Conservation (phyloP, 495 filamentous ascomycete genomes). For the Penicillium bialowiezense region DNA sequence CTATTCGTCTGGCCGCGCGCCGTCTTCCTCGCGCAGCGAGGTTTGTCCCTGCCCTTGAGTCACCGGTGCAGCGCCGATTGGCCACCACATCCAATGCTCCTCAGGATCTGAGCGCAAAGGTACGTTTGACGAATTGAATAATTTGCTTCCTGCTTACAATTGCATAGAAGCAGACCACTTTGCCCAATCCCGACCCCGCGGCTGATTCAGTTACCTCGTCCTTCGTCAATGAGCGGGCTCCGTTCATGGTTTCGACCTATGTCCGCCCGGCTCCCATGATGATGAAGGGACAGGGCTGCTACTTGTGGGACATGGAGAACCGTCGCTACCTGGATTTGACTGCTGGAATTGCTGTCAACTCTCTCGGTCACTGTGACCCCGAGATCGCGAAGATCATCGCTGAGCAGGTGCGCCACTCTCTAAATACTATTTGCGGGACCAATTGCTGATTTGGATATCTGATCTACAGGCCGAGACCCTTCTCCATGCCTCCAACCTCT, state of each 20-base stretch:
- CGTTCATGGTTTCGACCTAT: conserved; percentile 94
- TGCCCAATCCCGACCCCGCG: conserved; percentile 76
- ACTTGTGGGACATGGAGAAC: conserved; percentile 87
- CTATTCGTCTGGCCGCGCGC: conserved; percentile 38
- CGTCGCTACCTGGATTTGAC: conserved; percentile 90
- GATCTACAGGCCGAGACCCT: conserved; percentile 62
- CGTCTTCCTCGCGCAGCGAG: conserved; percentile 35
- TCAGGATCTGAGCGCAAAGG: conserved; percentile 26
- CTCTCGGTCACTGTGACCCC: conserved; percentile 82
- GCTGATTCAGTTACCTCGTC: conserved; percentile 72
- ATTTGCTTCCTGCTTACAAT: conserved; percentile 3
- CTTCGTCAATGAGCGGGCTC: conserved; percentile 67
- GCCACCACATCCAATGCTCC: conserved; percentile 25
- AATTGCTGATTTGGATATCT: conserved; percentile 14
- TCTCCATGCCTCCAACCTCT: conserved; percentile 90
- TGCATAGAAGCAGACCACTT: conserved; percentile 55
- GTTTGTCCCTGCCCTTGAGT: conserved; percentile 31
- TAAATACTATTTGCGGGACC: neutral
- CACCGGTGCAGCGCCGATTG: conserved; percentile 39
- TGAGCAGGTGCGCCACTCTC: conserved; percentile 59
- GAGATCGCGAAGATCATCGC: conserved; percentile 65
- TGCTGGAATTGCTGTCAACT: conserved; percentile 92
- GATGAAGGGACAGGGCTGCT: conserved; percentile 78
- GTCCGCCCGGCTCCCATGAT: conserved; percentile 88
- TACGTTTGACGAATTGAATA: neutral